Conservation (phyloP, 2,329 filamentous ascomycete genomes). For the Aspergillus glaucus region DNA sequence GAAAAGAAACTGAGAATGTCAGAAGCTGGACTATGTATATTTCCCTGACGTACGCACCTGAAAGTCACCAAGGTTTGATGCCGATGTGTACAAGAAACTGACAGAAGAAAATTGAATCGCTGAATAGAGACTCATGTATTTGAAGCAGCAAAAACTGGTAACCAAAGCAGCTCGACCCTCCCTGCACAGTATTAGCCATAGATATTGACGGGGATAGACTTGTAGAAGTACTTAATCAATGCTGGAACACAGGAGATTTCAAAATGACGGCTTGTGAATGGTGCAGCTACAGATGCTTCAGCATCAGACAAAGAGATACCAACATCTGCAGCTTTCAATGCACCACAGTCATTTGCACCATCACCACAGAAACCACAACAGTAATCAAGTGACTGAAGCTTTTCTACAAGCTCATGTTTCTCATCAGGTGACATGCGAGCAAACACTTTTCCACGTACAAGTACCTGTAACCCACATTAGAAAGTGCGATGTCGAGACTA, state of each 20-base stretch:
- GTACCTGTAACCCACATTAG: conserved; percentile 54
- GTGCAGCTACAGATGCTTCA: conserved; percentile 95
- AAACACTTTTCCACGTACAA: conserved; percentile 86
- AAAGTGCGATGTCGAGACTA: background rate
- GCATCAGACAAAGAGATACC: conserved; percentile 96
- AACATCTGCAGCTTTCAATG: conserved; percentile 92
- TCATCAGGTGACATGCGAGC: conserved; percentile 98
- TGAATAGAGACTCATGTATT: conserved; percentile 98
- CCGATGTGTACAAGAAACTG: conserved; percentile 89
- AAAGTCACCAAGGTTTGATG: conserved; percentile 92
- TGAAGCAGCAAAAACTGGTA: conserved; percentile 99
- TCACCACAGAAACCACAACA: conserved; percentile 95
- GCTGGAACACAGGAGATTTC: conserved; percentile 94
- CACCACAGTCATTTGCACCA: conserved; percentile 94
- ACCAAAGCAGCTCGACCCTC: conserved; percentile 91
- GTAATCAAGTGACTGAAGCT: conserved; percentile 92
- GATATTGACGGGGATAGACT: background rate
- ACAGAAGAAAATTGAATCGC: conserved; percentile 99
- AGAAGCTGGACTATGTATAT: conserved; percentile 1
- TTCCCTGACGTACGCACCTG: conserved; percentile 49
- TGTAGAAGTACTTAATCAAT: conserved; percentile 62
- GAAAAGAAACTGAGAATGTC: conserved; percentile 64
- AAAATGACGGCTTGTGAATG: conserved; percentile 91
- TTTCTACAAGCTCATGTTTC: conserved; percentile 95
- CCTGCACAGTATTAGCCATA: conserved; percentile 38